Evolutionary conservation across 768 basidiomycete species (phyloP).

Genomic region (Pilatotrama ljubarskyi): DNA sequence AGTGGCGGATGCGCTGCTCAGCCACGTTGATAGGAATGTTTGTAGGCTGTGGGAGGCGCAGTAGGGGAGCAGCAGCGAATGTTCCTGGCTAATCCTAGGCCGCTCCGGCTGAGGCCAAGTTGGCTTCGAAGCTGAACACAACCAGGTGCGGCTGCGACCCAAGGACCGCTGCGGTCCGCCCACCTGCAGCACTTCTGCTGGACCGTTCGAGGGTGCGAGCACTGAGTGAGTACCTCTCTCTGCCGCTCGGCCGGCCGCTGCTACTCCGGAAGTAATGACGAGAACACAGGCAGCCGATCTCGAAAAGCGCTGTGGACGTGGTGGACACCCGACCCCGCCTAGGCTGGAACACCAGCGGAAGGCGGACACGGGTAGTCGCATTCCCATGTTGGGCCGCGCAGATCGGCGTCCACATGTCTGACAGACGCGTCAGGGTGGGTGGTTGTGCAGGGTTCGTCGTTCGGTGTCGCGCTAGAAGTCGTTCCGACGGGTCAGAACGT

Average conservation of each 20-base stretch:
- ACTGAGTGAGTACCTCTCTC: background rate
- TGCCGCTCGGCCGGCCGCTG: background rate
- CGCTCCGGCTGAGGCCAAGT: background rate
- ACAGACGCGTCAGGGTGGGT: background rate
- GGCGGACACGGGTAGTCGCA: background rate
- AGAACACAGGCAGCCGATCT: background rate
- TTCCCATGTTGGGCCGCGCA: slow-evolving; percentile 3
- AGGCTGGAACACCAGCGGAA: background rate
- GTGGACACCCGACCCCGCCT: background rate
- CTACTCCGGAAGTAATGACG: background rate
- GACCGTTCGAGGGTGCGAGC: background rate
- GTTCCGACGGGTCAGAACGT: slow-evolving; percentile 2
- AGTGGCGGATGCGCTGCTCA: no score
- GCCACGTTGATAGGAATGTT: background rate
- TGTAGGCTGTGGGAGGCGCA: background rate
- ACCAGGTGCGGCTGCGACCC: background rate
- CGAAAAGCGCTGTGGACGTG: background rate
- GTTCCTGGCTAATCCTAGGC: slow-evolving; percentile 1
- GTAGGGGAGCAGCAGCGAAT: background rate
- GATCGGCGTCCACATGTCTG: slow-evolving; percentile 12
- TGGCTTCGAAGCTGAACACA: slow-evolving; percentile 2
- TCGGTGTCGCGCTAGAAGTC: slow-evolving; percentile 9
- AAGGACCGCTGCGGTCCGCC: slow-evolving; percentile 1
- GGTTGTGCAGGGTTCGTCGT: background rate
- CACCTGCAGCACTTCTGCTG: background rate